Base-by-base conservation (phyloP, 2,329 filamentous ascomycete species). In the Sporothrix phasma region DNA sequence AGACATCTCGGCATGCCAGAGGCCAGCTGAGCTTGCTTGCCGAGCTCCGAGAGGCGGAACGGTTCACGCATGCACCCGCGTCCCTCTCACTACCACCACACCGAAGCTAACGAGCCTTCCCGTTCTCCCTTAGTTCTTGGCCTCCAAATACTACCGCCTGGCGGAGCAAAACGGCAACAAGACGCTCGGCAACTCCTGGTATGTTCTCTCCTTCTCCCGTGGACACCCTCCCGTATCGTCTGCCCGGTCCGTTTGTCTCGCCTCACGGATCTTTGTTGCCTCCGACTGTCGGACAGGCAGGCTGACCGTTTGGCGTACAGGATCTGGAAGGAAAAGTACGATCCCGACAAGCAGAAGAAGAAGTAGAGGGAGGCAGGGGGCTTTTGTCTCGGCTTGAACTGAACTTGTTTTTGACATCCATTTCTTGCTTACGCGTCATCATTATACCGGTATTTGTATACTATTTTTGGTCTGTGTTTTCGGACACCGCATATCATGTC, bases 301-400 rank as follows among this genome's bases (percentile, higher is more conserved):
- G 63, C 64, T 63, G 61, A 70, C 34, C 11, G 10, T 1, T 13
- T 13, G n/a, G n/a, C n/a, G n/a, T n/a, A n/a, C 13, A 96, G 91
- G 92, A 97, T 97, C 73, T 97, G 93, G 91, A 97, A 97, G 75
- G 92, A 96, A 67, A 97, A 97, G 78, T 97, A 97, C 78, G 83
- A 83, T 71, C 80, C 82, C 39, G 77, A 70, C 61, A 76, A 74
- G 66, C 73, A 72, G 68, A 77, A 80, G 69, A 74, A 75, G 66
- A 67, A 68, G 59, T 64, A 65, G 45, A 61, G 34, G 15, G 6
- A 49, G 13, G 13, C 47, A 34, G 24, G 34, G 24, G 13, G 59
- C 41, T 2, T 46, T 37, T 51, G 2, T 37, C 34, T 41, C 17
- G n/a, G n/a, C n/a, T n/a, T n/a, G n/a, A n/a, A n/a, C n/a, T n/a